These are phyloP conservation scores for Diplocarpon rosae DNA, from an alignment of 2,329 filamentous ascomycete species.

Conservation along the genomic window DNA sequence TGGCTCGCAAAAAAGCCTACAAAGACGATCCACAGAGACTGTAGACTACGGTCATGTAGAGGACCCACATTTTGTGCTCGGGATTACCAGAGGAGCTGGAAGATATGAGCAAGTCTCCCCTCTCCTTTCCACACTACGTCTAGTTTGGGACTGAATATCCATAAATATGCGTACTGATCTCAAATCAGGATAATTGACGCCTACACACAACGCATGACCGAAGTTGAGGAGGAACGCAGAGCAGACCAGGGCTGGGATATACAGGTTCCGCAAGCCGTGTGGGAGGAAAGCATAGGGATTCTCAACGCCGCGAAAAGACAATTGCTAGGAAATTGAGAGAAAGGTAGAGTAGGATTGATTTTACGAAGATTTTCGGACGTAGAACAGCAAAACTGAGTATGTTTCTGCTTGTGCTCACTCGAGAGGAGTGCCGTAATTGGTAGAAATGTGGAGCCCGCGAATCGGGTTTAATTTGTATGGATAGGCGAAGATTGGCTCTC, in stretches of 20 bases:
- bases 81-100: constrained; percentile 10
- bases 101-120: constrained; percentile 12
- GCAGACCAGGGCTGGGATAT: neutral
- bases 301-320: constrained; percentile 12
- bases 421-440: too few relatives aligned
- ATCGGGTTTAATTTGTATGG: too few relatives aligned
- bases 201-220: constrained; percentile 12
- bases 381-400: neutral
- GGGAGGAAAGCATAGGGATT: constrained; percentile 8
- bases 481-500: too few relatives aligned
- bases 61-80: constrained; percentile 20
- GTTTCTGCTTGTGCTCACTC: too few relatives aligned
- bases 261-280: constrained; percentile 1
- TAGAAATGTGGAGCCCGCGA: too few relatives aligned
- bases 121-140: neutral
- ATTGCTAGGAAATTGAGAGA: constrained; percentile 7
- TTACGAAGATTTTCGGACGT: neutral
- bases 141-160: neutral
- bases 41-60: constrained; percentile 1
- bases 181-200: constrained; percentile 13
- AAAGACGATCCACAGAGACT: neutral
- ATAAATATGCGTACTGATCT: neutral
- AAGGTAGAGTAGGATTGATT: neutral
- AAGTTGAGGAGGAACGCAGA: constrained; percentile 14
- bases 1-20: neutral